Percentiles rank a stretch among this genome's conserved stretches.
Evolutionary conservation across 768 basidiomycete genomes (phyloP).

Genomic region (Amanita pallidorosea): DNA sequence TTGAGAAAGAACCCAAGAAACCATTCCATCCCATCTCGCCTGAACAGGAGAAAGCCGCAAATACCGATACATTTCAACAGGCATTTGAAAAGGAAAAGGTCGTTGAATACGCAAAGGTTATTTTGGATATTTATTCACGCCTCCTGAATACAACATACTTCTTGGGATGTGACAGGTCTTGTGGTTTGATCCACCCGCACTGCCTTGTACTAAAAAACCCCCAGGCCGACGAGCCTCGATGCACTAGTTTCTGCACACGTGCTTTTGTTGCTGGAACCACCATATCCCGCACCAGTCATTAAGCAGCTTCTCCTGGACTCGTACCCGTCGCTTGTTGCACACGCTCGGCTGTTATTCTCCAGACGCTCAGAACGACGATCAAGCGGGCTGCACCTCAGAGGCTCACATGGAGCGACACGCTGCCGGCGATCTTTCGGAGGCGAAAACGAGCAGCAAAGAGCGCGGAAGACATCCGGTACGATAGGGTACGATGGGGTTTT

Average conservation of each 20-base stretch:
- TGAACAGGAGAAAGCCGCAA: conserved; percentile 19
- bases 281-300: conserved; percentile 52
- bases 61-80: conserved; percentile 29
- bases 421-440: conserved; percentile 21
- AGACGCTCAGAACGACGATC: conserved; percentile 1
- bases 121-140: conserved; percentile 47
- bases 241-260: conserved; percentile 58
- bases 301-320: conserved; percentile 41
- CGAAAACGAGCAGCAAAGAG: conserved; percentile 12
- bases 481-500: conserved; percentile 41
- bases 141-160: conserved; percentile 45
- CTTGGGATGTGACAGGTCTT: conserved; percentile 34
- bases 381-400: background rate
- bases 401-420: conserved; percentile 19
- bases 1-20: conserved; percentile 34
- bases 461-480: conserved; percentile 36
- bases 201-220: conserved; percentile 6
- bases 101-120: conserved; percentile 43
- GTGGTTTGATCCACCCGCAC: background rate
- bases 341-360: conserved; percentile 40
- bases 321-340: conserved; percentile 46
- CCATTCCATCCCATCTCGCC: conserved; percentile 23
- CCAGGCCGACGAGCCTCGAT: conserved; percentile 56
- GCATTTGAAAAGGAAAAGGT: conserved; percentile 63
- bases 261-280: conserved; percentile 44